phyloP scores from a whole-genome alignment of 306 rosid genomes.

The Elaeagnus macrophylla region DNA sequence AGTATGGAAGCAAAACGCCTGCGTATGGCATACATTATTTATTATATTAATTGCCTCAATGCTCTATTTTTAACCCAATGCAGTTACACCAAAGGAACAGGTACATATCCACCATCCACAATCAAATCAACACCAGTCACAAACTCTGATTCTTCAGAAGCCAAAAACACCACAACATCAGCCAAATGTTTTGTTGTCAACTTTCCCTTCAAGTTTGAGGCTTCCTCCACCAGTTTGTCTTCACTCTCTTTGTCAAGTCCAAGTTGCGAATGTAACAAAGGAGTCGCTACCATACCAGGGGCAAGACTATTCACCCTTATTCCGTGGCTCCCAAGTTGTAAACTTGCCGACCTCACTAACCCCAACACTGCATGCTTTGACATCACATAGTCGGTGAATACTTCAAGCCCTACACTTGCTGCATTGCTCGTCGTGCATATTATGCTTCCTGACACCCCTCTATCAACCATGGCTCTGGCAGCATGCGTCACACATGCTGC shows the following conservation, averaged over 20 bases:
- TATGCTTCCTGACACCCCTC: conserved; percentile 37
- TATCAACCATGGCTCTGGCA: conserved; percentile 40
- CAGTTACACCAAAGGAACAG: too few relatives aligned
- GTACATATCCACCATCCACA: conserved; percentile 19
- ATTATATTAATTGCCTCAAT: too few relatives aligned
- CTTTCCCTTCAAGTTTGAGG: too few relatives aligned
- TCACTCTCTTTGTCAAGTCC: too few relatives aligned
- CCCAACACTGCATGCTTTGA: conserved; percentile 30
- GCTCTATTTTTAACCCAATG: too few relatives aligned
- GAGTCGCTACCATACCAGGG: conserved; percentile 20
- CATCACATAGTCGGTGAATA: conserved; percentile 13
- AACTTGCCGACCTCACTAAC: conserved; percentile 27
- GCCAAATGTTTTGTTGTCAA: too few relatives aligned
- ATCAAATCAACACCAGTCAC: conserved; percentile 19
- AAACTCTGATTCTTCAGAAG: conserved; percentile 16
- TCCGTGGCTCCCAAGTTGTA: conserved; percentile 16
- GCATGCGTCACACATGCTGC: conserved; percentile 43
- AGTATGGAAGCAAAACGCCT: too few relatives aligned
- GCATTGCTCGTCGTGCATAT: conserved; percentile 36
- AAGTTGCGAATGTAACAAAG: too few relatives aligned
- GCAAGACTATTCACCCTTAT: conserved; percentile 31
- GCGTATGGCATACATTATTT: too few relatives aligned
- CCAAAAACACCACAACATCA: too few relatives aligned
- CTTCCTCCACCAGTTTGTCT: too few relatives aligned
- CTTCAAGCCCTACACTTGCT: background rate